These are phyloP conservation scores for Diplodia intermedia DNA, from an alignment of 2,329 filamentous ascomycete species.

Conservation along the genomic window DNA sequence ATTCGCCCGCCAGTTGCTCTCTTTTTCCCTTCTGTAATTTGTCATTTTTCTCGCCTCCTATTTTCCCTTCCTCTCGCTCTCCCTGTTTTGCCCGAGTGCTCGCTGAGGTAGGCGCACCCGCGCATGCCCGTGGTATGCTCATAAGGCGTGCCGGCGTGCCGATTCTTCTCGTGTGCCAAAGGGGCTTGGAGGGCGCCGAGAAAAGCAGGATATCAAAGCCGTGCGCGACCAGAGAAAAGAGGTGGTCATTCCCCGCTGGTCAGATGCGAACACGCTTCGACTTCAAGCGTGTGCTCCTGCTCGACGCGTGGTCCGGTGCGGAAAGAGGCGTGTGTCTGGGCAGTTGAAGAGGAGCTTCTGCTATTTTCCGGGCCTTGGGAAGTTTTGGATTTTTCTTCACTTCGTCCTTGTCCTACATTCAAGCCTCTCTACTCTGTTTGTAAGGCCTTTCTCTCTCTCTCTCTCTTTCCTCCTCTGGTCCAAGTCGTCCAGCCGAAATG, in stretches of 20 bases:
- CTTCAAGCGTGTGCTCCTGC: neutral
- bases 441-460: slow-evolving; percentile 21
- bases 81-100: neutral
- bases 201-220: neutral
- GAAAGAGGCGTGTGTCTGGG: slow-evolving; percentile 10
- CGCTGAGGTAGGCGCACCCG: neutral
- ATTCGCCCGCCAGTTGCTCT: neutral
- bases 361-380: neutral
- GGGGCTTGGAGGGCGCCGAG: neutral
- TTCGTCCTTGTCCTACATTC: slow-evolving; percentile 1
- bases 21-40: neutral
- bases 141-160: slow-evolving; percentile 22
- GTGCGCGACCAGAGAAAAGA: neutral
- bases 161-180: neutral
- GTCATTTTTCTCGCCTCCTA: neutral
- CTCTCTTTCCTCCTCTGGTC: neutral
- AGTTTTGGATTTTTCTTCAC: slow-evolving; percentile 9
- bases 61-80: neutral
- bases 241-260: slow-evolving; percentile 11
- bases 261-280: slow-evolving; percentile 23
- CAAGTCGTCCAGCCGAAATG: slow-evolving; percentile 22
- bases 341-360: neutral
- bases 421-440: slow-evolving; percentile 5
- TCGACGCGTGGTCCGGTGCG: slow-evolving; percentile 3
- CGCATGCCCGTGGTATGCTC: slow-evolving; percentile 23